These are phyloP conservation scores for Paramecium caudatum DNA, from an alignment of 73 alveolate genomes.

Conservation along the genomic window DNA sequence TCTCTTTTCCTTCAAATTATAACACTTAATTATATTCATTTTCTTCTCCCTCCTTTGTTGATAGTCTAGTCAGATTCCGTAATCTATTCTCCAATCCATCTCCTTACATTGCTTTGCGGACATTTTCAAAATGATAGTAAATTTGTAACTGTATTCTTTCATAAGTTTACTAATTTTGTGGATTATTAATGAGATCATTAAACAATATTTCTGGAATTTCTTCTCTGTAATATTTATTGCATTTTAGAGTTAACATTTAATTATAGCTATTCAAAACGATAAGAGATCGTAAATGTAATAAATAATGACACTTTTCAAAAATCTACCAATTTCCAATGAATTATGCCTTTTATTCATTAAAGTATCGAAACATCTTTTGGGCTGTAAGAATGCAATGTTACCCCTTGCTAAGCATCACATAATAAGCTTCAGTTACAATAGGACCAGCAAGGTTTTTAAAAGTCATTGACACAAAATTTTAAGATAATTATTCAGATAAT, in stretches of 20 bases:
- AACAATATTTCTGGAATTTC: not conserved
- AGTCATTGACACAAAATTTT: conserved; percentile 12
- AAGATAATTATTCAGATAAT: not conserved
- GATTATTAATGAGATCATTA: not conserved
- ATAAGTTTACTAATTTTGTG: conserved; percentile 1
- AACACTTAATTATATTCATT: not conserved
- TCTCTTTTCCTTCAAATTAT: not conserved
- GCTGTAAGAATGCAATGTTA: conserved; percentile 10
- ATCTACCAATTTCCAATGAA: conserved; percentile 18
- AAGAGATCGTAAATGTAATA: conserved; percentile 2
- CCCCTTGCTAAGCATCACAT: not conserved
- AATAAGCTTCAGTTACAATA: conserved; percentile 16
- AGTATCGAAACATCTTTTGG: not conserved
- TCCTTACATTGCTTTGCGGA: conserved; percentile 1
- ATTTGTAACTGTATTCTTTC: conserved; percentile 40
- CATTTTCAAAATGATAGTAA: conserved; percentile 4
- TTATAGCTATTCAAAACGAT: not conserved
- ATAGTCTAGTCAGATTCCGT: not conserved
- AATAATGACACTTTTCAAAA: conserved; percentile 42
- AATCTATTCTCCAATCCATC: conserved; percentile 9
- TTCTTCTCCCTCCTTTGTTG: not conserved
- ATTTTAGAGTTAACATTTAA: not conserved
- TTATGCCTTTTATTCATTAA: not conserved
- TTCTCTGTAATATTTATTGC: not conserved
- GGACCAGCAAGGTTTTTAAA: conserved; percentile 47